phyloP scores from a whole-genome alignment of 768 basidiomycete genomes.

The Boletus rufocinnamomeus region DNA sequence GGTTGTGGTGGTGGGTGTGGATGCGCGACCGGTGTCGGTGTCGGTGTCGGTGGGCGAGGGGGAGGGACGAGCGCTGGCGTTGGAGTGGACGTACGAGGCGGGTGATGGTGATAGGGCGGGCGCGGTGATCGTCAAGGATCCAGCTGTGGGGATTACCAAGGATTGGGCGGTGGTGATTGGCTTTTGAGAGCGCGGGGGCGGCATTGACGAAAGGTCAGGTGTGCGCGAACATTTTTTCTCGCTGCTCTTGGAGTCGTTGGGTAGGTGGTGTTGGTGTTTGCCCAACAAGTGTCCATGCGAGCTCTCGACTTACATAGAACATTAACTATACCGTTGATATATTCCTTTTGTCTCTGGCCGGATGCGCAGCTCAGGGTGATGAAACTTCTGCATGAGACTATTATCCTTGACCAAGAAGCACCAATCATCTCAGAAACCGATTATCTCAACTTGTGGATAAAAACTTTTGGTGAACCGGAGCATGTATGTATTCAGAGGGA shows the following conservation, averaged over 20 bases:
- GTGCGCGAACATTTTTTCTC: not conserved
- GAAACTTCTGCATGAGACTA: too few relatives aligned
- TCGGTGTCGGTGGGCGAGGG: conserved; percentile 47
- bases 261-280: not conserved
- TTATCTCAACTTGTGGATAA: not conserved
- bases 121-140: conserved; percentile 75
- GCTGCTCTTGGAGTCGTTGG: not conserved
- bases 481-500: not conserved
- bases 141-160: conserved; percentile 52
- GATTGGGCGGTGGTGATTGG: conserved; percentile 63
- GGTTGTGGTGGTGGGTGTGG: conserved; percentile 76
- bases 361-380: not conserved
- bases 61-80: too few relatives aligned
- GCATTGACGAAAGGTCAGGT: not conserved
- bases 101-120: conserved; percentile 65
- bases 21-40: conserved; percentile 54
- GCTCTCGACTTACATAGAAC: not conserved
- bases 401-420: not conserved
- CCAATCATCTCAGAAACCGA: not conserved
- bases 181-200: conserved; percentile 13
- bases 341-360: not conserved
- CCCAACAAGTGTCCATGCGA: not conserved
- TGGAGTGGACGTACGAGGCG: conserved; percentile 68
- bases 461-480: not conserved
- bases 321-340: not conserved